phyloP scores from a whole-genome alignment of 2,329 filamentous ascomycete species.

The Nectriaceae sp. region DNA sequence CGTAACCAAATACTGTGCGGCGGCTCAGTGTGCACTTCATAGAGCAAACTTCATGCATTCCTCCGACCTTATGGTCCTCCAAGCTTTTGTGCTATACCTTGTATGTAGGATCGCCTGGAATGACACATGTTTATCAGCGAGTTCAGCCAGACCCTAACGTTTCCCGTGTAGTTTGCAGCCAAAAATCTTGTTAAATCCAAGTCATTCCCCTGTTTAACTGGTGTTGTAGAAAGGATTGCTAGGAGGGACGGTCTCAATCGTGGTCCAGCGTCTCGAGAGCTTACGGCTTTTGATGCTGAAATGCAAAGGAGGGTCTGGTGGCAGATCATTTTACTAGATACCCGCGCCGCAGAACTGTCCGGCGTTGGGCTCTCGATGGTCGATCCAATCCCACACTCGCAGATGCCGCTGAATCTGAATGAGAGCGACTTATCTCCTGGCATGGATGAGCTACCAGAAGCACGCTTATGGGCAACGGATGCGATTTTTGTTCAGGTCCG shows the following conservation, averaged over 20 bases:
- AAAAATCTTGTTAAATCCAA: background rate
- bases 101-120: too few species aligned
- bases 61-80: background rate
- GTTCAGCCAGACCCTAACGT: background rate
- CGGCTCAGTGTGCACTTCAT: background rate
- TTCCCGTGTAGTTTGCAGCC: background rate
- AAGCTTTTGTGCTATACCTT: background rate
- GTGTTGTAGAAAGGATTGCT: background rate
- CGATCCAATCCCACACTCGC: background rate
- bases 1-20: too few species aligned
- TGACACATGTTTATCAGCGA: background rate
- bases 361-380: background rate
- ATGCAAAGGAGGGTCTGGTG: background rate
- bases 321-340: background rate
- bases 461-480: background rate
- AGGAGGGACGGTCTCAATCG: background rate
- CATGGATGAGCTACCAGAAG: background rate
- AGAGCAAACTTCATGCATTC: background rate
- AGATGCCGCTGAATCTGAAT: background rate
- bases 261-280: background rate
- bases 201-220: background rate
- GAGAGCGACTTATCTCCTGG: background rate
- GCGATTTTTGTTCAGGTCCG: background rate
- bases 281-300: background rate
- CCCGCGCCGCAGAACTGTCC: background rate